phyloP scores from a whole-genome alignment of 495 filamentous ascomycete species.

The Lasiosphaeris hirsuta region DNA sequence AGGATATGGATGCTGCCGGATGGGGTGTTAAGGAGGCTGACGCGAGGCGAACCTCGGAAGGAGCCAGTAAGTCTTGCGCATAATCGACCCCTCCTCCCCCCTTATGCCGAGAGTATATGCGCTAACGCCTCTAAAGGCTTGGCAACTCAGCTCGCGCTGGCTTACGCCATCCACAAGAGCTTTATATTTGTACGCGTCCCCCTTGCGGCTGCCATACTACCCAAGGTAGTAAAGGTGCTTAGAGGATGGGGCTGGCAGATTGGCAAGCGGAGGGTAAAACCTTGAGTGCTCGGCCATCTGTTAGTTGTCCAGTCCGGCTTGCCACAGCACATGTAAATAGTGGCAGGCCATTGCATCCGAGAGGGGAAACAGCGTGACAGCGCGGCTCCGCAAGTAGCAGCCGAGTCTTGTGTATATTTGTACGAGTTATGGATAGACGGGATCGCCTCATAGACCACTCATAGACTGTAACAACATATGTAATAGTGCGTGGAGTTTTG shows the following conservation, averaged over 20 bases:
- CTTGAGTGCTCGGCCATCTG: background rate
- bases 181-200: slow-evolving; percentile 95
- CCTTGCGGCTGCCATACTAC: slow-evolving; percentile 80
- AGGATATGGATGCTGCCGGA: slow-evolving; percentile 36
- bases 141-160: slow-evolving; percentile 82
- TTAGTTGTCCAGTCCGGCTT: background rate
- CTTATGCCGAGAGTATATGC: background rate
- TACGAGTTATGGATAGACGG: slow-evolving; percentile 5
- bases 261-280: slow-evolving; percentile 40
- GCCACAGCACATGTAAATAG: no score
- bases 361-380: background rate
- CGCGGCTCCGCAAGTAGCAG: slow-evolving; percentile 12
- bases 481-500: background rate
- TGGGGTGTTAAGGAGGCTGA: slow-evolving; percentile 55
- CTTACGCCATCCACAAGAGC: slow-evolving; percentile 96
- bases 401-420: slow-evolving; percentile 3
- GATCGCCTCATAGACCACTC: background rate
- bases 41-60: slow-evolving; percentile 41
- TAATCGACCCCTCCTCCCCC: background rate
- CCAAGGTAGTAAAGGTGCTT: slow-evolving; percentile 84
- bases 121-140: slow-evolving; percentile 34
- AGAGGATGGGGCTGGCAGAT: slow-evolving; percentile 75
- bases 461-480: slow-evolving; percentile 21
- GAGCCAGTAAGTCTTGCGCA: slow-evolving; percentile 53
- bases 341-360: no score